Base-by-base conservation (phyloP, 2,329 filamentous ascomycete genomes). In the Xylariaceae sp. region DNA sequence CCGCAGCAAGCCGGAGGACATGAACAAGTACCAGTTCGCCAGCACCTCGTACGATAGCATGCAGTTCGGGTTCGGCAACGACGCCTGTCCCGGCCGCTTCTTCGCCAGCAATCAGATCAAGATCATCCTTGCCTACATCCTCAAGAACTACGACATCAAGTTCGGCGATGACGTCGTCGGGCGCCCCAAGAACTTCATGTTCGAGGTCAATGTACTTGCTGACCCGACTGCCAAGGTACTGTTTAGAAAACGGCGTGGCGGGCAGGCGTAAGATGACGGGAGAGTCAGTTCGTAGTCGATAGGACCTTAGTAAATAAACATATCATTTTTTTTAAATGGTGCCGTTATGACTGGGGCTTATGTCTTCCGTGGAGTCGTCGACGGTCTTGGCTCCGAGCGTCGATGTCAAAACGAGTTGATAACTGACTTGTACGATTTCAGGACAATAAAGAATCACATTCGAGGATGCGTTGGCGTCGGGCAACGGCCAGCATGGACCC, bases 31-130 rank as follows among this genome's bases (percentile, higher is more conserved):
- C 56, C 72, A 74, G 56, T 75, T 73, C 52, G 70, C 71, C 0
- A 72, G 72, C 51, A 69, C 72, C 1, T 68, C 64, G 0, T 68
- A 70, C 34, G 72, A 74, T 11, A 69, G 65, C 37, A 65, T 74
- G 59, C 66, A 66, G 47, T 78, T 76, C 55, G 76, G 75, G 4
- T 70, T 75, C 57, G 75, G 75, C 2, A 69, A 67, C 4, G 73
- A 76, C 56, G 74, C 75, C 1, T 77, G 75, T 51, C 75, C 74
- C 0, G 75, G 75, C 1, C 66, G 75, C 5, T 76, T 75, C 62
- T 76, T 76, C 66, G 74, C 74, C 1, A 70, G 66, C 34, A 72
- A 73, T 55, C 70, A 75, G 66, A 74, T 76, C 48, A 76, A 76
- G 68, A 67, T 69, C 45, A 63, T 69, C 50, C 62, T 71, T 1